Conservation (phyloP, 2,329 filamentous ascomycete genomes). For the Botrytis squamosa region DNA sequence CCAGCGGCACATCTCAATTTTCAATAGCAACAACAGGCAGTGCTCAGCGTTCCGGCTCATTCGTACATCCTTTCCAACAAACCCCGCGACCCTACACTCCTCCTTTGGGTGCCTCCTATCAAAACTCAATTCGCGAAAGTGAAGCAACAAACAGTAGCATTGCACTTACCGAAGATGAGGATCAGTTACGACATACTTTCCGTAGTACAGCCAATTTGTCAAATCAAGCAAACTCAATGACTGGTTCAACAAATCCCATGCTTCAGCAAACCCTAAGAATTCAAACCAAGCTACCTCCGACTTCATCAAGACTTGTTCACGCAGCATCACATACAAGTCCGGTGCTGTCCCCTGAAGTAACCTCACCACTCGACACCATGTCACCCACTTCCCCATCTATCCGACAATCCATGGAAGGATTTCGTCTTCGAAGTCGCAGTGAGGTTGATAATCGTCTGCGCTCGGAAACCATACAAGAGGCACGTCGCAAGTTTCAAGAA, state of each 20-base stretch:
- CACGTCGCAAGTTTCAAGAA: conserved; percentile 62
- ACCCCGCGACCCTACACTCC: conserved; percentile 60
- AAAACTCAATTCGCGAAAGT: conserved; percentile 52
- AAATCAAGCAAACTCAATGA: conserved; percentile 28
- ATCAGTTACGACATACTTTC: conserved; percentile 30
- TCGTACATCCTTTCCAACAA: conserved; percentile 65
- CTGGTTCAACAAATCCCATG: conserved; percentile 26
- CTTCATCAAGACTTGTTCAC: conserved; percentile 33
- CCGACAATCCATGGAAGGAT: conserved; percentile 59
- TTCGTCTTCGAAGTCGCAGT: conserved; percentile 60
- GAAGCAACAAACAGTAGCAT: conserved; percentile 49
- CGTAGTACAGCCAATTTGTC: conserved; percentile 36
- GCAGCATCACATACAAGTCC: conserved; percentile 34
- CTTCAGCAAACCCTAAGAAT: conserved; percentile 32
- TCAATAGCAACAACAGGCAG: conserved; percentile 57
- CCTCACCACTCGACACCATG: conserved; percentile 27
- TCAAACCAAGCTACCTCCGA: conserved; percentile 32
- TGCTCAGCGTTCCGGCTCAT: conserved; percentile 44
- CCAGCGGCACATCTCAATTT: conserved; percentile 54
- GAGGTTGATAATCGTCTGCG: conserved; percentile 56
- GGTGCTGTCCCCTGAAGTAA: conserved; percentile 27
- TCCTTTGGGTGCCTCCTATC: conserved; percentile 51
- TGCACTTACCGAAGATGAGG: conserved; percentile 38
- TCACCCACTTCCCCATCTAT: conserved; percentile 50
- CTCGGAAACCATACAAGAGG: conserved; percentile 58